Base-by-base conservation (phyloP, 495 filamentous ascomycete species). In the Darksidea phi region DNA sequence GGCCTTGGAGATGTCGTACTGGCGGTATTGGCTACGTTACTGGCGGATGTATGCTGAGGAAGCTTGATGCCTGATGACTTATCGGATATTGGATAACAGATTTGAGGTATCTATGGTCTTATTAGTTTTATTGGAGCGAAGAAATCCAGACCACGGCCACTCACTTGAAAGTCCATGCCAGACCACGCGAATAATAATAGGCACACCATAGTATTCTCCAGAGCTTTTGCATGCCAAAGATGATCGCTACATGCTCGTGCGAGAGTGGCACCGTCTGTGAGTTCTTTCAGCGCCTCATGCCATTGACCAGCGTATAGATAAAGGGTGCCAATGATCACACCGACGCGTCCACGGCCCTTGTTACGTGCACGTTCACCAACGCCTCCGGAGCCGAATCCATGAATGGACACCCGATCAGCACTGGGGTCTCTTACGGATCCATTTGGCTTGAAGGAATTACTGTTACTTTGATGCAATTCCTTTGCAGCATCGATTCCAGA, bases 151-250 rank as follows among this genome's bases (percentile, higher is more conserved):
- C n/a, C n/a, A 37, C n/a, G 2, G 18, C 15, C 8, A 66, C 76
- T 63, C 72, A 96, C 86, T 73, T 89, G 84, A 73, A 97, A 98
- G 71, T 95, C 89, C 70, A 91, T 79, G 13, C 87, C 88, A 47
- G 86, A 81, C 88, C 91, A 95, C 52, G 86, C 88, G 48, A 95
- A 83, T 76, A 97, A 84, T 26, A 97, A 66, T 59, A 97, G 79
- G 70, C 85, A 87, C 47, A 96, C 81, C 13, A 91, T 75, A 63
- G 94, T 88, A 10, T 89, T 86, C 68, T 97, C 94, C 28, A 97
- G 80, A 2, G 89, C 91, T 75, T 97, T 99, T 12, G 88, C 94
- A 78, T 97, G 90, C 94, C 94, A 99, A 7, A 96, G 71, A 77
- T 96, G 89, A 73, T 97, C 94, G 71, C 88, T 92, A 64, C 86